Conservation (phyloP, 352 stramenopile species). For the Aphanomyces astaci region DNA sequence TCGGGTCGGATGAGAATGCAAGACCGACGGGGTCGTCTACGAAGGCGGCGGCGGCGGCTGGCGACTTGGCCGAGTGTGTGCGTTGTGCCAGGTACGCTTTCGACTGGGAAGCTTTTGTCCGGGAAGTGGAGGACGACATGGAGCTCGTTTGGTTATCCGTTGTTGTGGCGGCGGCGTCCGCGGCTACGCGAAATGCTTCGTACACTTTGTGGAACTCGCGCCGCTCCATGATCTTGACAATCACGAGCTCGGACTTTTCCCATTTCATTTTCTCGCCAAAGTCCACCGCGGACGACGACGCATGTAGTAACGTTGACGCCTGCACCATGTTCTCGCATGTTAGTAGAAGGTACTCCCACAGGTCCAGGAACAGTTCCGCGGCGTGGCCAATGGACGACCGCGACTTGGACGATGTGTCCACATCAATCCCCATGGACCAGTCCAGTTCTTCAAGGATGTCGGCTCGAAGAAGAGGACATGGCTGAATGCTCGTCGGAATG, state of each 20-base stretch:
- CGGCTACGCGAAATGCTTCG: not conserved
- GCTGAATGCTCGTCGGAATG: not conserved
- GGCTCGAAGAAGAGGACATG: not conserved
- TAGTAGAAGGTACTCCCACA: constrained; percentile 12
- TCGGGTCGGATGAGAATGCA: not conserved
- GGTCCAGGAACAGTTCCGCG: not conserved
- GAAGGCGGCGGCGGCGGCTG: not conserved
- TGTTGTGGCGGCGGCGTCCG: not conserved
- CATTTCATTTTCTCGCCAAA: constrained; percentile 15
- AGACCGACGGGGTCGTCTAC: not conserved
- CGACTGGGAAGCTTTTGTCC: not conserved
- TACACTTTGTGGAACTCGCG: constrained; percentile 17
- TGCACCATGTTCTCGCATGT: constrained; percentile 1
- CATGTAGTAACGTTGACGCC: not conserved
- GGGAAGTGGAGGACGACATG: not conserved
- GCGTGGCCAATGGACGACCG: constrained; percentile 1
- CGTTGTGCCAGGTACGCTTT: not conserved
- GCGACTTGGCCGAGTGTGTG: not conserved
- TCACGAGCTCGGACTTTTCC: constrained; percentile 8
- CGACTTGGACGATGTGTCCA: not conserved
- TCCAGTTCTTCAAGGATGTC: constrained; percentile 14
- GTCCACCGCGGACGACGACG: not conserved
- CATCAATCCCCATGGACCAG: constrained; percentile 7
- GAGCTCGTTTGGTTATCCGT: not conserved
- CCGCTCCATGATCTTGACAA: constrained; percentile 19